Evolutionary conservation across 345 rosid species (phyloP), one percentile per base, ranked within the genome.

Genomic region (Dimocarpus longan): DNA sequence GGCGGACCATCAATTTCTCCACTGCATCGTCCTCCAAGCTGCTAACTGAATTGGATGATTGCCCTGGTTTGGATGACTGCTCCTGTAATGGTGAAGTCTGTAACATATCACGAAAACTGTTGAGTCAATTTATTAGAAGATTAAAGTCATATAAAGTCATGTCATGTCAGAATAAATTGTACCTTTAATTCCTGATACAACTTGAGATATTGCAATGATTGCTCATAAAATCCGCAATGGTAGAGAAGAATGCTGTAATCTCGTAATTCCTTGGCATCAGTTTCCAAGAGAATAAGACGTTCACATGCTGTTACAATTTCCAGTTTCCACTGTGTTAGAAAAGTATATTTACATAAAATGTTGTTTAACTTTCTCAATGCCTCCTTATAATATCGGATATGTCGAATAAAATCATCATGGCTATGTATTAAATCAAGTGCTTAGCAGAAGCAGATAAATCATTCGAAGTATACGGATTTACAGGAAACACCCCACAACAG

Each of bases 191-290:
- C 85, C 43, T 70, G 71, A 74, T 88, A 88, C 73, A 81, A 42
- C 74, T 80, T 84, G 44, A 91, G 84, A 83, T 82, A 87, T 44
- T 82, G 80, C 71, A 87, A 82, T 6, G 95, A 83, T 69, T 80
- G 90, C 72, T 86, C 87, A 43, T 86, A 90, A 12, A 88, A 82
- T 65, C 92, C 92, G 24, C 93, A 90, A 59, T 91, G 95, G 76
- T 91, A 90, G 13, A 91, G 90, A 80, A 91, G 92, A 76, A 86
- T 78, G 82, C 92, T 84, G 82, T 90, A 90, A 82, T 91, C 95
- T 76, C 95, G 86, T 78, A 86, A 73, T 78, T 91, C 95, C 63
- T 76, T 83, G 1, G 89, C 85, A 77, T 91, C 88, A 46, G 82
- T 71, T 68, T 80, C 78, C 22, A 91, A 72, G 78, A 88, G 86